These are phyloP conservation scores for Phyllostachys edulis DNA, from an alignment of 176 grass and related monocot species.

Conservation along the genomic window DNA sequence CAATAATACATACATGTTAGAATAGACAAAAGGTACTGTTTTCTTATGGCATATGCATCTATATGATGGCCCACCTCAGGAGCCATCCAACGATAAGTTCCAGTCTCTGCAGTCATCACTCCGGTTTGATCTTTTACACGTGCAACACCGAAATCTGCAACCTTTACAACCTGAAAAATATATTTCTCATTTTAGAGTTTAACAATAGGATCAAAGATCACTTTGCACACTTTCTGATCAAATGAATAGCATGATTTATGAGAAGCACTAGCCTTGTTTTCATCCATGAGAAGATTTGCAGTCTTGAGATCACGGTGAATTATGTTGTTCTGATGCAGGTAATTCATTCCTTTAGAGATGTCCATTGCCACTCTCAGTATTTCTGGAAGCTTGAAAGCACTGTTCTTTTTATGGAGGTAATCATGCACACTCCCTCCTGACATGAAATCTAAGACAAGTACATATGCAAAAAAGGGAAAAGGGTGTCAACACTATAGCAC, in stretches of 20 bases:
- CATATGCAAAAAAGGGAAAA: slow-evolving; percentile 7
- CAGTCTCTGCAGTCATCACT: slow-evolving; percentile 96
- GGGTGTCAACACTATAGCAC: not conserved
- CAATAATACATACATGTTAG: not conserved
- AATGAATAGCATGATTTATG: not conserved
- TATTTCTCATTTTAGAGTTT: not conserved
- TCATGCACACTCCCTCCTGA: slow-evolving; percentile 71
- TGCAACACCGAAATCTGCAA: slow-evolving; percentile 94
- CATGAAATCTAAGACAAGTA: slow-evolving; percentile 69
- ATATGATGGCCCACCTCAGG: slow-evolving; percentile 50
- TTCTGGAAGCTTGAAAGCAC: slow-evolving; percentile 64
- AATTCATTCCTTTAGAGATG: slow-evolving; percentile 83
- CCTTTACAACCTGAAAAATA: slow-evolving; percentile 67
- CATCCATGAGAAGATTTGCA: slow-evolving; percentile 92
- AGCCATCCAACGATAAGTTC: slow-evolving; percentile 98
- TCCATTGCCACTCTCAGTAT: slow-evolving; percentile 61
- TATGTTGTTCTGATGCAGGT: slow-evolving; percentile 83
- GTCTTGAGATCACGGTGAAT: slow-evolving; percentile 88
- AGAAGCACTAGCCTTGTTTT: slow-evolving; percentile 60
- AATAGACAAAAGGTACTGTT: not conserved
- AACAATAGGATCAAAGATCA: not conserved
- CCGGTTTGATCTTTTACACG: slow-evolving; percentile 81
- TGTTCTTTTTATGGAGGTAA: slow-evolving; percentile 68
- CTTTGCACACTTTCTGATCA: not conserved
- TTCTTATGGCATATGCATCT: not conserved